Conservation (phyloP, 371 early-diverging fungal species). For the Fennellomyces sp. region DNA sequence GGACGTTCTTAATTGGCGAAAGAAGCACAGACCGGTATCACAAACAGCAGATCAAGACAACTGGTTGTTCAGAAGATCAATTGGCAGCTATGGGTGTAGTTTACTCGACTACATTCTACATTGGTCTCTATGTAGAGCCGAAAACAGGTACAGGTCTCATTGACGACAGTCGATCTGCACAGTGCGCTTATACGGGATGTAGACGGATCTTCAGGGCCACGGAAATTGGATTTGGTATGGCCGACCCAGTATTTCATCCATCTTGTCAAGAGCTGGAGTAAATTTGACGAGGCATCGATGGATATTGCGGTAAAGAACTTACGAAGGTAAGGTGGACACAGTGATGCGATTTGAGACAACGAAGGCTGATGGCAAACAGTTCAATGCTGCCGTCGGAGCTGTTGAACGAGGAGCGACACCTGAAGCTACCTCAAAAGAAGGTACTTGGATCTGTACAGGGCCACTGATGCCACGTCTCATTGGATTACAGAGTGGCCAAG, state of each 20-base stretch:
- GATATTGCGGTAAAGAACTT: constrained; percentile 68
- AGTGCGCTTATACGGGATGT: no score
- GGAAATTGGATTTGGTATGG: constrained; percentile 74
- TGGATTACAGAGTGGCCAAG: not conserved
- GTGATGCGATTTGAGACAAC: no score
- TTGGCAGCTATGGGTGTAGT: constrained; percentile 28
- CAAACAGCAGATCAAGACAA: constrained; percentile 28
- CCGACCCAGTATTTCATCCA: constrained; percentile 82
- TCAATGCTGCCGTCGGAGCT: constrained; percentile 49
- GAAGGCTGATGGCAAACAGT: constrained; percentile 17
- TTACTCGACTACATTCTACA: constrained; percentile 86
- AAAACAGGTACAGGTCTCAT: constrained; percentile 62
- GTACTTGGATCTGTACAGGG: constrained; percentile 12
- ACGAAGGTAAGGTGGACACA: constrained; percentile 56
- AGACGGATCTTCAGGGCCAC: constrained; percentile 10
- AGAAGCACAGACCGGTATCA: constrained; percentile 38
- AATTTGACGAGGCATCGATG: constrained; percentile 72
- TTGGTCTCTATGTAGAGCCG: constrained; percentile 75
- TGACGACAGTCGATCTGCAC: no score
- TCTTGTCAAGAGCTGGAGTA: constrained; percentile 81
- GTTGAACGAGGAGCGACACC: constrained; percentile 41
- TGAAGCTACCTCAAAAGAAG: constrained; percentile 39
- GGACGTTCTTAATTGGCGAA: constrained; percentile 37
- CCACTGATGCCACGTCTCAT: not conserved
- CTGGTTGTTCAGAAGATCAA: constrained; percentile 28